A percentile compares a stretch with the other conserved stretches of the same genome.
Conservation (phyloP, 75 land plant genomes). For the Sequoia sempervirens region DNA sequence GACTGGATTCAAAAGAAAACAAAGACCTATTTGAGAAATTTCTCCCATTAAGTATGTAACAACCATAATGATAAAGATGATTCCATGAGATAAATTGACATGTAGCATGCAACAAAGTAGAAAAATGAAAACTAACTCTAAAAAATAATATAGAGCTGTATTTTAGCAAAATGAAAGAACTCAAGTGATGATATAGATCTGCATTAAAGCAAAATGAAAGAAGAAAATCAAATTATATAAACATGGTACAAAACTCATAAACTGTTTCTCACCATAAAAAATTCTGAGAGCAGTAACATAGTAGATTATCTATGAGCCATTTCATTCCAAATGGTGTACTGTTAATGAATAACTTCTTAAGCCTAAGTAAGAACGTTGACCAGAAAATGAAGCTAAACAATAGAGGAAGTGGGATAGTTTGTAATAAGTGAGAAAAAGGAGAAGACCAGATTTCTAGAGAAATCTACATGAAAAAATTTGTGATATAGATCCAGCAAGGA, state of each 20-base stretch:
- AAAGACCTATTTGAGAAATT: not conserved
- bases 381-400: too few species aligned
- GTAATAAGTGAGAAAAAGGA: not conserved
- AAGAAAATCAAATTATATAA: not conserved
- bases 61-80: not conserved
- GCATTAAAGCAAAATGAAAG: not conserved
- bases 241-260: not conserved
- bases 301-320: not conserved
- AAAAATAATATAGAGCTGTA: not conserved
- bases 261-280: not conserved
- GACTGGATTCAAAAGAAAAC: not conserved
- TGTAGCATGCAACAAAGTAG: not conserved
- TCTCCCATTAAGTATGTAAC: not conserved
- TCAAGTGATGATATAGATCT: not conserved
- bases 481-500: not conserved
- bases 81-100: not conserved
- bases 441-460: too few species aligned
- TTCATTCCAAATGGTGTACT: too few species aligned
- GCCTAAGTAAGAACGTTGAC: too few species aligned
- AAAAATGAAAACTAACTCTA: not conserved
- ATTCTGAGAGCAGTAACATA: not conserved
- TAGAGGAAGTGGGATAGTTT: too few species aligned
- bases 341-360: too few species aligned
- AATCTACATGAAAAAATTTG: too few species aligned
- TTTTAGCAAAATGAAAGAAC: not conserved